phyloP scores from a whole-genome alignment of 129 eudicot genomes.

The Ambrosia trifida region DNA sequence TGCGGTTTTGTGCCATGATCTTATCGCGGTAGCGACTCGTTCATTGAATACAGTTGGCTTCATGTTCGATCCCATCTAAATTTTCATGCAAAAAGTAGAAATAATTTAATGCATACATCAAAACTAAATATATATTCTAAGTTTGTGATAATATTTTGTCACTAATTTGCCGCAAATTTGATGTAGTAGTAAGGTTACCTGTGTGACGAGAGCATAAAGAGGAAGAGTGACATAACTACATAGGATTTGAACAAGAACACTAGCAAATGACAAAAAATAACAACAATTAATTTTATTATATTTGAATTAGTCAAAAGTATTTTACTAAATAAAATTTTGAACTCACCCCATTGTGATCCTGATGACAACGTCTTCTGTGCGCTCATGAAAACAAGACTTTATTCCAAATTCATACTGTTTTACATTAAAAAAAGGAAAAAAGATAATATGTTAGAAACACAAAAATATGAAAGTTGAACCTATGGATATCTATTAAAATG shows the following conservation, averaged over 20 bases:
- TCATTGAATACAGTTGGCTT: slow-evolving; percentile 59
- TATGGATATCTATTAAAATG: background rate
- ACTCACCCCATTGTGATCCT: slow-evolving; percentile 62
- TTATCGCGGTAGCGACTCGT: slow-evolving; percentile 51
- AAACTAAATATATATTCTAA: too few relatives aligned
- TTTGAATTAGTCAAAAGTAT: background rate
- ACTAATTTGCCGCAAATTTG: background rate
- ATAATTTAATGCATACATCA: too few relatives aligned
- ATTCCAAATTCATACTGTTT: slow-evolving; percentile 62
- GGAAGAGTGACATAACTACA: slow-evolving; percentile 89
- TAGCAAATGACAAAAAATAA: slow-evolving; percentile 17
- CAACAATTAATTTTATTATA: background rate
- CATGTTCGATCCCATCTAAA: slow-evolving; percentile 68
- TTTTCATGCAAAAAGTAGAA: background rate
- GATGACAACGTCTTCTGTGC: slow-evolving; percentile 40
- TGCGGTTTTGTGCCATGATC: slow-evolving; percentile 54
- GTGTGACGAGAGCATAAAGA: slow-evolving; percentile 84
- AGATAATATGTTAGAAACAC: background rate
- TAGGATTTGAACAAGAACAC: slow-evolving; percentile 57
- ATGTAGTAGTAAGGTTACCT: slow-evolving; percentile 37
- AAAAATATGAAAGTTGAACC: background rate
- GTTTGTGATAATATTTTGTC: background rate
- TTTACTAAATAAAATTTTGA: background rate
- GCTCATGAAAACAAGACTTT: slow-evolving; percentile 55
- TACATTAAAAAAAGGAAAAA: background rate